Evolutionary conservation across 345 rosid genomes (phyloP), one percentile per base, ranked within the genome.

Genomic region (Gossypium arboreum): DNA sequence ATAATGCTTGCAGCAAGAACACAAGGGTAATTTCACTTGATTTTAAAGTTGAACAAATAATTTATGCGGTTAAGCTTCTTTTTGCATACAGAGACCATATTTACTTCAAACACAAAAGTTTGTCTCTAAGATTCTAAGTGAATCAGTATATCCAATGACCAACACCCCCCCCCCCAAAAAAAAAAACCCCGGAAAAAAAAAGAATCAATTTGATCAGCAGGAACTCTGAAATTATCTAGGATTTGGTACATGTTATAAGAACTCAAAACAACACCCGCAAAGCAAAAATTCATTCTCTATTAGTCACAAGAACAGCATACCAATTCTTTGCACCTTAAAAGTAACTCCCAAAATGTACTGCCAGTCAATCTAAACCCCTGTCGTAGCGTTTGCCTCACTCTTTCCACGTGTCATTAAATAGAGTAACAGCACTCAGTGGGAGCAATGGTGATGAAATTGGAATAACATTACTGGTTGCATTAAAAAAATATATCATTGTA

Each of bases 311-410:
- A 71, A 58, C 57, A 47, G 43, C 73, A 68, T 22, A 12, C 39
- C 39, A 54, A 52, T 29, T 12, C 56, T 72, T 65, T 68, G 25
- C 76, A 84, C 92, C 87, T 79, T 80, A 60, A 55, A 67, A 62
- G 48, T 65, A 77, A 55, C 64, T 24, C 71, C 66, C 77, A 17
- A 4, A 17, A 15, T 77, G 44, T 59, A 71, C 55, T 18, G 59
- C 60, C 64, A 18, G 22, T 48, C 56, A 56, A 66, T 48, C 80
- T 84, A 92, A 59, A 87, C 88, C 43, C 88, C 87, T 44, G 93
- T 84, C 41, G 90, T 81, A 80, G 93, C 87, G 84, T 90, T 88
- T 75, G 77, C 82, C 75, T 85, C 89, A 17, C 78, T 71, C 78
- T 78, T 83, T 66, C 86, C 97, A 95, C 90, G 88, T 88, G 86